phyloP scores from a whole-genome alignment of 2,329 filamentous ascomycete species.

The Arthrobotrys pseudoclavata region DNA sequence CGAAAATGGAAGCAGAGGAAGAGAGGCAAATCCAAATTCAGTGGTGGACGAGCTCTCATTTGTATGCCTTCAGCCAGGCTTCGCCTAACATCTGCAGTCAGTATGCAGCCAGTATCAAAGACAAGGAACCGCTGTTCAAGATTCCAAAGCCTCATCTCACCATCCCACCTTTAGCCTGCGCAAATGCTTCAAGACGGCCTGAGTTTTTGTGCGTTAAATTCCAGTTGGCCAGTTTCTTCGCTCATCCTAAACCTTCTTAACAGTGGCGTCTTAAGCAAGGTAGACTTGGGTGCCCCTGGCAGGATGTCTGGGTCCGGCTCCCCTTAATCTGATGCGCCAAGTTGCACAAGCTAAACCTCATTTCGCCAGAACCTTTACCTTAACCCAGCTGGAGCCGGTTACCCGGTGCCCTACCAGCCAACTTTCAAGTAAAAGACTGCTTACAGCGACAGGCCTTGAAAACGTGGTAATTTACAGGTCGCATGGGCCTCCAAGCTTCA shows the following conservation, averaged over 20 bases:
- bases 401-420: conserved; percentile 34
- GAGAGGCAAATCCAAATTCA: conserved; percentile 4
- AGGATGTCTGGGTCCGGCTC: conserved; percentile 42
- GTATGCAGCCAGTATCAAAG: conserved; percentile 4
- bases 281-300: conserved; percentile 11
- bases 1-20: conserved; percentile 17
- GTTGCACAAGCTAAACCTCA: conserved; percentile 43
- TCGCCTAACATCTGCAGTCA: conserved; percentile 19
- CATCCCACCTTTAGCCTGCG: conserved; percentile 44
- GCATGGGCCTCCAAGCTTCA: conserved; percentile 4
- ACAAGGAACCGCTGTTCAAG: conserved; percentile 30
- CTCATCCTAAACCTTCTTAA: conserved; percentile 20
- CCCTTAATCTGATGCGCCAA: conserved; percentile 60
- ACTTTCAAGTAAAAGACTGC: conserved; percentile 3
- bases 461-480: conserved; percentile 56
- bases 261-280: conserved; percentile 46
- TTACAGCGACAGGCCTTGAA: conserved; percentile 38
- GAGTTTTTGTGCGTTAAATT: conserved; percentile 29
- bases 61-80: conserved; percentile 27
- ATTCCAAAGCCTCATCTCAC: conserved; percentile 41
- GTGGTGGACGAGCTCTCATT: conserved; percentile 35
- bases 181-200: conserved; percentile 13
- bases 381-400: conserved; percentile 38
- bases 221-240: conserved; percentile 29
- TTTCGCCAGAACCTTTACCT: conserved; percentile 10